A percentile compares a stretch with the other conserved stretches of the same genome.
Evolutionary conservation across 208 protist genomes (phyloP).

Genomic region (Crithidia brevicula): DNA sequence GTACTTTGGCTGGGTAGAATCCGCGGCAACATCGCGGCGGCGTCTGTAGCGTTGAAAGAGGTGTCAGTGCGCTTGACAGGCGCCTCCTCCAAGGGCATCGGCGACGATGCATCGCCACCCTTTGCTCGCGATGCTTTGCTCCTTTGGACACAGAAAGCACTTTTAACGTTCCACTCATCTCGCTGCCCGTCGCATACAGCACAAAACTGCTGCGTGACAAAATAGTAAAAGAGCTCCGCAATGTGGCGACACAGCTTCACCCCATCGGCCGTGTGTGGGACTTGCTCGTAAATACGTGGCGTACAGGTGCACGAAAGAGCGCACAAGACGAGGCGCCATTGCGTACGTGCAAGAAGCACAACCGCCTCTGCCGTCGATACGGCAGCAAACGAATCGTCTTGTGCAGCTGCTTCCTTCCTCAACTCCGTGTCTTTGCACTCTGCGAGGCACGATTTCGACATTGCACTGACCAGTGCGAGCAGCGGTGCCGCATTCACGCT

Average conservation of each 20-base stretch:
- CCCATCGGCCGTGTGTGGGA: slow-evolving; percentile 46
- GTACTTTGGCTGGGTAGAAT: no score
- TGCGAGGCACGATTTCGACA: neutral
- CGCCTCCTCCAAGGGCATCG: no score
- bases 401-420: neutral
- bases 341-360: slow-evolving; percentile 13
- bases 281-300: slow-evolving; percentile 53
- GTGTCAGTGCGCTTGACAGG: no score
- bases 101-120: no score
- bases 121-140: no score
- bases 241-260: slow-evolving; percentile 74
- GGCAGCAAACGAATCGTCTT: neutral
- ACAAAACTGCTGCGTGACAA: slow-evolving; percentile 42
- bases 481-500: slow-evolving; percentile 51
- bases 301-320: slow-evolving; percentile 65
- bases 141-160: no score
- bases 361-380: neutral
- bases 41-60: no score
- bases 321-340: slow-evolving; percentile 54
- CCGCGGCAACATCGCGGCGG: no score
- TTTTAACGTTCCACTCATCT: neutral
- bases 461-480: slow-evolving; percentile 6
- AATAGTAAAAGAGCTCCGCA: slow-evolving; percentile 74
- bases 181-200: slow-evolving; percentile 7
- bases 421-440: neutral